Percentiles rank a stretch among this genome's conserved stretches.
Conservation (phyloP, 2,329 filamentous ascomycete species). For the Trichoderma koningiopsis region DNA sequence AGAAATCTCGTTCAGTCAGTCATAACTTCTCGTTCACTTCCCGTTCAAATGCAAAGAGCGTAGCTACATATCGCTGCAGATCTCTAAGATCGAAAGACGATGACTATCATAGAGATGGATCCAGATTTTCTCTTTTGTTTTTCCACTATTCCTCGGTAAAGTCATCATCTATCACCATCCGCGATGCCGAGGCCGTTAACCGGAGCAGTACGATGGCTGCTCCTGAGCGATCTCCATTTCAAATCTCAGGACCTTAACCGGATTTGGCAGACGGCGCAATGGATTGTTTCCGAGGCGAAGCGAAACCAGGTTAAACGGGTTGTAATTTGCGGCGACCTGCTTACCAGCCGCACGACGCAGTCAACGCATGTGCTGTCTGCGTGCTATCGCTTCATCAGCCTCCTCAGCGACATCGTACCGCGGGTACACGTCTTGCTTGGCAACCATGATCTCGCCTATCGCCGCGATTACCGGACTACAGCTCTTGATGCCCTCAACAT, state of each 20-base stretch:
- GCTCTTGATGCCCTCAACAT: conserved; percentile 30
- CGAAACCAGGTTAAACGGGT: conserved; percentile 26
- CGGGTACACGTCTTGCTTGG: conserved; percentile 31
- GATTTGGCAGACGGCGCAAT: conserved; percentile 28
- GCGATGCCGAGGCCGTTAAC: not conserved
- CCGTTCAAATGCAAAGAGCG: not conserved
- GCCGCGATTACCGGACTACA: conserved; percentile 32
- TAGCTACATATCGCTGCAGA: not conserved
- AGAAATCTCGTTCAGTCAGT: too few species aligned
- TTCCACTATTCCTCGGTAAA: not conserved
- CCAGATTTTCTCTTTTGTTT: not conserved
- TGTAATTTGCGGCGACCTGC: conserved; percentile 30
- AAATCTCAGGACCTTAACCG: conserved; percentile 29
- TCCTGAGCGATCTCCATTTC: conserved; percentile 32
- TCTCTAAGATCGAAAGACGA: not conserved
- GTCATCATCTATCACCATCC: not conserved
- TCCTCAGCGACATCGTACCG: conserved; percentile 28
- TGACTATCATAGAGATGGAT: not conserved
- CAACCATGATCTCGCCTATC: conserved; percentile 33
- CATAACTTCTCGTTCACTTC: not conserved
- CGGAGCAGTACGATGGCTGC: conserved; percentile 27
- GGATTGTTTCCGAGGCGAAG: conserved; percentile 30
- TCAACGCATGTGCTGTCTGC: conserved; percentile 28
- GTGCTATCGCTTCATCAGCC: conserved; percentile 29
- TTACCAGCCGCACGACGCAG: conserved; percentile 31